Evolutionary conservation across 345 rosid species (phyloP), one percentile per base, ranked within the genome.

Genomic region (Cochlearia excelsa): DNA sequence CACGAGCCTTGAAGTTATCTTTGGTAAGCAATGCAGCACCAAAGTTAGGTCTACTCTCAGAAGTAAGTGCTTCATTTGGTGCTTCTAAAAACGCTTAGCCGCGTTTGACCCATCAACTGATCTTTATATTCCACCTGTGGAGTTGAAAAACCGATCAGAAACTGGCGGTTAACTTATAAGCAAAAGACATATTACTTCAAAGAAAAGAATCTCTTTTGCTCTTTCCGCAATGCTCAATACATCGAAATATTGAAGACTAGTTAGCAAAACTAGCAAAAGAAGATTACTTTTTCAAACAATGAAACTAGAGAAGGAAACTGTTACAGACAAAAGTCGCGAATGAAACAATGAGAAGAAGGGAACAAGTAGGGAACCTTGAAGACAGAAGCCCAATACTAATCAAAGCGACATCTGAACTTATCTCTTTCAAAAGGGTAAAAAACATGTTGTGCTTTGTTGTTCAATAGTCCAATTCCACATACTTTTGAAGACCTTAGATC

Each of bases 381-480:
- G 37, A 92, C 83, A 46, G 96, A 92, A 59, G 93, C 85, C 98
- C 96, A 92, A 51, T 92, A 92, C 73, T 92, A 92, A 71, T 92
- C 98, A 75, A 78, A 79, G 34, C 83, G 96, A 68, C 98, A 92
- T 35, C 93, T 84, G 78, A 86, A 88, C 65, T 78, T 84, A 75
- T 75, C 88, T 54, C 73, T 79, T 40, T 80, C 80, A 7, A 75
- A 82, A 46, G 87, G 88, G 51, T 81, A 76, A 68, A 86, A 78
- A 9, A 84, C 83, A 63, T 77, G 80, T 74, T 83, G 84, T 27
- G 95, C 81, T 68, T 84, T 86, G 63, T 66, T 72, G 68, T 86
- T 84, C 78, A 88, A 71, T 38, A 84, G 46, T 55, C 98, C 89
- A 37, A 83, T 78, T 57, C 83, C 87, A 67, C 98, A 92, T 6